Evolutionary conservation across 257 asterid genomes (phyloP).

Genomic region (Ligustrum vulgare): DNA sequence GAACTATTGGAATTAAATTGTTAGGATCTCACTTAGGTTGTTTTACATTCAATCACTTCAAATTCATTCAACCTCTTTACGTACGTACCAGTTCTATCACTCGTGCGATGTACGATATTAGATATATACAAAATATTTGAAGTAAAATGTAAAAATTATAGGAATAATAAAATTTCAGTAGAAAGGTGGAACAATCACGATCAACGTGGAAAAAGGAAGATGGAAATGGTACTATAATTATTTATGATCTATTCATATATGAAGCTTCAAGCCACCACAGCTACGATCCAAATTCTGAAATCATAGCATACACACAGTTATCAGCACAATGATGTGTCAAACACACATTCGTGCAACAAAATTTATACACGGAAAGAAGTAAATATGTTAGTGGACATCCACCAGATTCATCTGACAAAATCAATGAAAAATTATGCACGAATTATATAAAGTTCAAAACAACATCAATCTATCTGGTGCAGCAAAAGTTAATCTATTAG

Average conservation of each 20-base stretch:
- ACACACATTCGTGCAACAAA: background rate
- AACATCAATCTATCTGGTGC: background rate
- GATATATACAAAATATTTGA: too few relatives aligned
- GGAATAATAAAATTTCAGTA: background rate
- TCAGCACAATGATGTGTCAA: background rate
- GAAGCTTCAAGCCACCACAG: background rate
- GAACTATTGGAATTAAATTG: too few relatives aligned
- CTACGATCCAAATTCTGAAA: background rate
- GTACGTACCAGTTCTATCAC: too few relatives aligned
- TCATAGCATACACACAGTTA: background rate
- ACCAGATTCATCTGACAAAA: background rate
- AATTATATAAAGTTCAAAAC: background rate
- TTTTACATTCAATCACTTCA: too few relatives aligned
- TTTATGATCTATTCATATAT: background rate
- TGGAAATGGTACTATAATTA: background rate
- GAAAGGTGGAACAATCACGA: background rate
- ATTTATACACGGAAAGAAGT: background rate
- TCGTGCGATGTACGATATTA: too few relatives aligned
- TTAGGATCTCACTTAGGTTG: too few relatives aligned
- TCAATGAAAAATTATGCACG: background rate
- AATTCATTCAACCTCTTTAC: too few relatives aligned
- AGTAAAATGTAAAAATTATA: too few relatives aligned
- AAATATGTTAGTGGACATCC: background rate
- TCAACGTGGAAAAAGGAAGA: background rate
- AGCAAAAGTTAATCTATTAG: background rate